These are phyloP conservation scores for Ceratocystis harringtonii DNA, from an alignment of 2,329 filamentous ascomycete species.

Conservation along the genomic window DNA sequence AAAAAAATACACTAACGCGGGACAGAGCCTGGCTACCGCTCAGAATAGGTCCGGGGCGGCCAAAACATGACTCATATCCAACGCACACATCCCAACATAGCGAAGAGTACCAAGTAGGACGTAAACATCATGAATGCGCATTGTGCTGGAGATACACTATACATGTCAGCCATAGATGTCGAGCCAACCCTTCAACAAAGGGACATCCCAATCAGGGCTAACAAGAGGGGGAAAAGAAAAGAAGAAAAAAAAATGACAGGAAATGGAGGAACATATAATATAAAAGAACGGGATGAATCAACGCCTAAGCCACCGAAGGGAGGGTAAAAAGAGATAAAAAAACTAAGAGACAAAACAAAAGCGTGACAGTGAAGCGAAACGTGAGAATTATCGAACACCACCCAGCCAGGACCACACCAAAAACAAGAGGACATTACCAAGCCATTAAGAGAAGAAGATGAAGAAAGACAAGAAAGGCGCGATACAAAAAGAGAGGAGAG, in stretches of 20 bases:
- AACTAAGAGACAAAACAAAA: conserved; percentile 3
- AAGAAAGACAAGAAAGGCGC: conserved; percentile 20
- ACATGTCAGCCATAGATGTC: not conserved
- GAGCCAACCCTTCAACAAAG: not conserved
- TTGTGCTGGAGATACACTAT: not conserved
- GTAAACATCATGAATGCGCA: not conserved
- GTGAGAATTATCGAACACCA: conserved; percentile 7
- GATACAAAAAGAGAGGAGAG: conserved; percentile 32
- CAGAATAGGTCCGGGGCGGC: too few relatives aligned
- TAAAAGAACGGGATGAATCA: conserved; percentile 18
- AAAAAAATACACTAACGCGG: not conserved
- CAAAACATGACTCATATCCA: not conserved
- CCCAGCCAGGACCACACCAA: not conserved
- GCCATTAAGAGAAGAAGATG: conserved; percentile 6
- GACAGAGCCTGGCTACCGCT: not conserved
- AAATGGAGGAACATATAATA: conserved; percentile 17
- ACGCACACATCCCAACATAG: not conserved
- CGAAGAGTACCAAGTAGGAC: not conserved
- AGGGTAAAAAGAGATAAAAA: conserved; percentile 7
- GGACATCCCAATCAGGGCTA: not conserved
- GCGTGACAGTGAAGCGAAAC: conserved; percentile 7
- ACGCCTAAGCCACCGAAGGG: conserved; percentile 14
- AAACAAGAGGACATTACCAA: conserved; percentile 13
- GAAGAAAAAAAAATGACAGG: not conserved
- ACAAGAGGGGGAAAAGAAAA: not conserved